phyloP scores from a whole-genome alignment of 2,329 filamentous ascomycete genomes.

The Trichoderma pleuroti region DNA sequence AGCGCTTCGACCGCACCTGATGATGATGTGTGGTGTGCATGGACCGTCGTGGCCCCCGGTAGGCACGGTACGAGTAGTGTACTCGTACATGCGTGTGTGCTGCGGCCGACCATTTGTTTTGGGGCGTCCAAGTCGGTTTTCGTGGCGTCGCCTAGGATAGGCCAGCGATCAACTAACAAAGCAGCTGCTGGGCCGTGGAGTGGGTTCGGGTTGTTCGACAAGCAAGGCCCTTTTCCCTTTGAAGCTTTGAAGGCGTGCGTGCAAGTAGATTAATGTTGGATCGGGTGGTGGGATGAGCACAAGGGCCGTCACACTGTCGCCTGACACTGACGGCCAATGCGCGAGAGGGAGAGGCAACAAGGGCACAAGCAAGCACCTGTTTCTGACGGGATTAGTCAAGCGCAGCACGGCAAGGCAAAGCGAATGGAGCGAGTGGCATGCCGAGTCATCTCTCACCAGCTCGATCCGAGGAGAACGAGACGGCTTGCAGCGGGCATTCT shows the following conservation, averaged over 20 bases:
- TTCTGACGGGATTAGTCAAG: background rate
- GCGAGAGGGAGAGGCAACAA: background rate
- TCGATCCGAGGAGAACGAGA: background rate
- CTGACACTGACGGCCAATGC: slow-evolving; percentile 1
- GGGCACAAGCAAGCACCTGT: background rate
- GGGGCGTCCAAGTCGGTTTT: background rate
- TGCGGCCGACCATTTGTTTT: background rate
- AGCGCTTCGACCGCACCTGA: slow-evolving; percentile 5
- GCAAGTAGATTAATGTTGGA: slow-evolving; percentile 7
- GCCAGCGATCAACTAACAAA: slow-evolving; percentile 7
- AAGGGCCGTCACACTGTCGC: slow-evolving; percentile 3
- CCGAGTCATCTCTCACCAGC: background rate
- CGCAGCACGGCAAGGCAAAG: background rate
- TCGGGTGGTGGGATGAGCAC: slow-evolving; percentile 9
- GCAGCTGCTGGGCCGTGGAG: slow-evolving; percentile 1
- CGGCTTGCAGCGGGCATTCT: background rate
- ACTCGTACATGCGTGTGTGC: background rate
- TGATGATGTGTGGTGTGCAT: slow-evolving; percentile 7
- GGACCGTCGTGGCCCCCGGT: background rate
- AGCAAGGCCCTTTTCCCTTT: background rate
- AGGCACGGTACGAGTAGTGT: background rate
- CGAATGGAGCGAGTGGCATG: background rate
- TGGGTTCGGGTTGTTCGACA: slow-evolving; percentile 2
- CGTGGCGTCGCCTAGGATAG: slow-evolving; percentile 11
- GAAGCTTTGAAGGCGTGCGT: background rate